Evolutionary conservation across 805 yeast species (phyloP).

Genomic region (Tetrapisispora fleetii): DNA sequence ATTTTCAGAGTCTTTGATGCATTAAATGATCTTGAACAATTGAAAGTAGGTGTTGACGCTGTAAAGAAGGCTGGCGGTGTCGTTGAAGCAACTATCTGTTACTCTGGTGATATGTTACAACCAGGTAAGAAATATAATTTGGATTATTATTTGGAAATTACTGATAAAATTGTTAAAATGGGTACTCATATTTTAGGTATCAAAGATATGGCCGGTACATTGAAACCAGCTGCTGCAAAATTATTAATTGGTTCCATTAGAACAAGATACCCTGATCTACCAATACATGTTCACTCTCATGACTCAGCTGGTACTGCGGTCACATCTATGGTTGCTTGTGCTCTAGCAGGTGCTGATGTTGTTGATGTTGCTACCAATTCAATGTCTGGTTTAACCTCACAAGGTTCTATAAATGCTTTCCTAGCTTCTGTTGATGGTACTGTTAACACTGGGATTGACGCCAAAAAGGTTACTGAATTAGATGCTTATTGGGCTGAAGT

Average conservation of each 20-base stretch:
- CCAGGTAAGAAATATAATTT: conserved; percentile 94
- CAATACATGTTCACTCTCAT: conserved; percentile 97
- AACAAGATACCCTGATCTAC: conserved; percentile 80
- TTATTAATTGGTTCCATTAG: conserved; percentile 72
- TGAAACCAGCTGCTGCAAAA: conserved; percentile 90
- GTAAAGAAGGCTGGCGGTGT: conserved; percentile 98
- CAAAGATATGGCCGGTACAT: conserved; percentile 99
- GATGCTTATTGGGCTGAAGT: conserved; percentile 98
- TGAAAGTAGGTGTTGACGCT: conserved; percentile 95
- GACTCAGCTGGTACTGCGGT: conserved; percentile 99
- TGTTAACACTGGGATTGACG: conserved; percentile 61
- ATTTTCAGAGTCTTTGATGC: conserved; percentile 98
- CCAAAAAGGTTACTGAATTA: conserved; percentile 61
- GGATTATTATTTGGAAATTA: conserved; percentile 74
- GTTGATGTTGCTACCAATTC: conserved; percentile 97
- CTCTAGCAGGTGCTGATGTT: conserved; percentile 94
- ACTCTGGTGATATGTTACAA: conserved; percentile 97
- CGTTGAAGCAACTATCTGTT: conserved; percentile 96
- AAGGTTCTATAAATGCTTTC: conserved; percentile 90
- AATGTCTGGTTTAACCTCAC: conserved; percentile 97
- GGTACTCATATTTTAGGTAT: conserved; percentile 97
- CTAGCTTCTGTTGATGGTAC: conserved; percentile 88
- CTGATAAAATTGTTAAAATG: conserved; percentile 75
- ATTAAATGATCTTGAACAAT: conserved; percentile 89
- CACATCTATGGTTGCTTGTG: conserved; percentile 91